These are phyloP conservation scores for Nepenthes alata DNA, from an alignment of 179 eudicot genomes.

Conservation along the genomic window DNA sequence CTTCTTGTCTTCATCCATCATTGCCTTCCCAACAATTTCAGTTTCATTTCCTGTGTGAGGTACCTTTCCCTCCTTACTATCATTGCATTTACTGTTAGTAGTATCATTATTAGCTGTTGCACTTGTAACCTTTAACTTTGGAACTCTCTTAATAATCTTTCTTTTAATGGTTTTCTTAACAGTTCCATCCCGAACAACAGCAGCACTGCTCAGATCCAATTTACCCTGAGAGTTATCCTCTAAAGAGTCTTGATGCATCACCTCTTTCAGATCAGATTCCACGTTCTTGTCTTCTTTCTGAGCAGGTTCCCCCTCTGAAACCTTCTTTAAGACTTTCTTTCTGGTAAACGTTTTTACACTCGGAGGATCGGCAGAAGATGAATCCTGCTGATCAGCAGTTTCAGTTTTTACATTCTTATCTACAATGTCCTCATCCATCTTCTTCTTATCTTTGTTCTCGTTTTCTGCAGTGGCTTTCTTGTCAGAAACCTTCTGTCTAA, in stretches of 20 bases:
- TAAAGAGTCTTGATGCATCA: slow-evolving; percentile 20
- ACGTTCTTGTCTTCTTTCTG: slow-evolving; percentile 18
- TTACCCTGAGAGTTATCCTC: slow-evolving; percentile 29
- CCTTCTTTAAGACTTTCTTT: slow-evolving; percentile 52
- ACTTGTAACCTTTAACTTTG: slow-evolving; percentile 38
- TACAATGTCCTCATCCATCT: slow-evolving; percentile 26
- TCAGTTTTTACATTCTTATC: slow-evolving; percentile 17
- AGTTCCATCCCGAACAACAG: slow-evolving; percentile 28
- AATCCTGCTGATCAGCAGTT: slow-evolving; percentile 30
- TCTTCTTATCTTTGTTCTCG: slow-evolving; percentile 20
- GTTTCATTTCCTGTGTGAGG: slow-evolving; percentile 14
- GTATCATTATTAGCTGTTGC: slow-evolving; percentile 24
- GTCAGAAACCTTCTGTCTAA: slow-evolving; percentile 46
- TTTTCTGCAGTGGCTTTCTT: slow-evolving; percentile 28
- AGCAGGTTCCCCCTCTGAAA: slow-evolving; percentile 21
- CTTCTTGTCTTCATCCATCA: slow-evolving; percentile 14
- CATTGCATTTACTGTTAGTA: slow-evolving; percentile 13
- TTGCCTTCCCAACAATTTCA: slow-evolving; percentile 14
- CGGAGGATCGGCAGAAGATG: slow-evolving; percentile 20
- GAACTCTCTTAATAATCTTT: slow-evolving; percentile 67
- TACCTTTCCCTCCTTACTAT: slow-evolving; percentile 14
- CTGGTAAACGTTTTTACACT: slow-evolving; percentile 39
- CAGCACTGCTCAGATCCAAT: slow-evolving; percentile 21
- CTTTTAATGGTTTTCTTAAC: slow-evolving; percentile 51
- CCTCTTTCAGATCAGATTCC: slow-evolving; percentile 16